Conservation (phyloP, 768 basidiomycete species). For the Neoboletus magnificus region DNA sequence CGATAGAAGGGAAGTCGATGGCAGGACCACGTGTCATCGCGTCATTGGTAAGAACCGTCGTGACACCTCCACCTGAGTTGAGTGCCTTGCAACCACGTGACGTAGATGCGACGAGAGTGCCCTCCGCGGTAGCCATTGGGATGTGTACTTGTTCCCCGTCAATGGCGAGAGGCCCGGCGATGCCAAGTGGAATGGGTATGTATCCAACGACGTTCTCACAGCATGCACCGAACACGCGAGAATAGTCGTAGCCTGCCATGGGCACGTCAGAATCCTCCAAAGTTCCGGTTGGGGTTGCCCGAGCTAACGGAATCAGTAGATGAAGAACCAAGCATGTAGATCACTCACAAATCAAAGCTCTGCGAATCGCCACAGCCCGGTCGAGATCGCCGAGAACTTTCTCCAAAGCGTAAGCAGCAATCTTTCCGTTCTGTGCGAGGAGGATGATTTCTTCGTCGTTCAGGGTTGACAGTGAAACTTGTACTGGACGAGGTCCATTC, state of each 20-base stretch:
- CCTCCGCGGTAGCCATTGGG: slow-evolving; percentile 99
- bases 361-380: slow-evolving; percentile 80
- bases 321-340: background rate
- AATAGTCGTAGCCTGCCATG: slow-evolving; percentile 85
- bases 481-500: slow-evolving; percentile 61
- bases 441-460: slow-evolving; percentile 92
- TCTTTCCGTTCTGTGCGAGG: slow-evolving; percentile 86
- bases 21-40: slow-evolving; percentile 99
- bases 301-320: slow-evolving; percentile 47
- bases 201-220: slow-evolving; percentile 99
- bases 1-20: slow-evolving; percentile 85
- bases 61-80: slow-evolving; percentile 93
- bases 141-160: slow-evolving; percentile 84
- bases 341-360: slow-evolving; percentile 83
- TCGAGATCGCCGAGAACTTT: slow-evolving; percentile 89
- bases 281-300: slow-evolving; percentile 78
- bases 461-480: slow-evolving; percentile 55
- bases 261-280: slow-evolving; percentile 84
- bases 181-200: slow-evolving; percentile 92
- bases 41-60: slow-evolving; percentile 87
- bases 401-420: slow-evolving; percentile 92
- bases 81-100: slow-evolving; percentile 98
- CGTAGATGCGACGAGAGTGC: slow-evolving; percentile 95
- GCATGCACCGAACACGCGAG: slow-evolving; percentile 90
- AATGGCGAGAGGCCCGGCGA: slow-evolving; percentile 91